Evolutionary conservation across 495 filamentous ascomycete genomes (phyloP).

Genomic region (Astrothelium subdiscretum): DNA sequence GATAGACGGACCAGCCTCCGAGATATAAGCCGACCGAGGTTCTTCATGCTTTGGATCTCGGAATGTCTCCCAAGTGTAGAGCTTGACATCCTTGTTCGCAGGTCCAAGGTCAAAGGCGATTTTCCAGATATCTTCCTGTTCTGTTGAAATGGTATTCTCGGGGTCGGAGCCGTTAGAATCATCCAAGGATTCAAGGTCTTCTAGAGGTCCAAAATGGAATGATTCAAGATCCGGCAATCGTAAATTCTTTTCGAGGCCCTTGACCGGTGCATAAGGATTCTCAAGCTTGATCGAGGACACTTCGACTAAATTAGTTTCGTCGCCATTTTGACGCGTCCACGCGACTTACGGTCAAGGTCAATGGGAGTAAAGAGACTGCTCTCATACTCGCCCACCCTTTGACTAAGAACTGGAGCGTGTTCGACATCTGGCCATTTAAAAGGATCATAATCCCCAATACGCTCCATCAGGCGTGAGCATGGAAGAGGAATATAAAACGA

Average conservation of each 20-base stretch:
- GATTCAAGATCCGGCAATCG: conserved; percentile 20
- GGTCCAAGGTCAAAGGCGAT: conserved; percentile 18
- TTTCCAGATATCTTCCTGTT: conserved; percentile 22
- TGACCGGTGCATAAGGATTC: conserved; percentile 24
- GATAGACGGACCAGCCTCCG: conserved; percentile 58
- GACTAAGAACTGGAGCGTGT: background rate
- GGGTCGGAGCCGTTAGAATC: conserved; percentile 8
- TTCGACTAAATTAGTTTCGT: conserved; percentile 12
- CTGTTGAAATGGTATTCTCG: conserved; percentile 1
- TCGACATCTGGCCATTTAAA: background rate
- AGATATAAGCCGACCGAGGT: conserved; percentile 51
- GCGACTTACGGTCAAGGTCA: conserved; percentile 18
- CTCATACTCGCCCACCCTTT: background rate
- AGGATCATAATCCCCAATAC: background rate
- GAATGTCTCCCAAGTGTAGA: conserved; percentile 57
- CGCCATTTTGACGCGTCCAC: conserved; percentile 6
- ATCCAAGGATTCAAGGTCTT: conserved; percentile 14
- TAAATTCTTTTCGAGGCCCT: conserved; percentile 18
- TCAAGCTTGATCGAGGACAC: conserved; percentile 21
- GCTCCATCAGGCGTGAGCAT: background rate
- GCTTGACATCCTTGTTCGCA: conserved; percentile 40
- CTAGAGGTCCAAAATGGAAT: conserved; percentile 20
- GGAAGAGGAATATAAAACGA: background rate
- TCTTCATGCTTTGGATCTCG: conserved; percentile 32
- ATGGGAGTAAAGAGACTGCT: conserved; percentile 14